Percentiles rank a stretch among this genome's conserved stretches.
Conservation (phyloP, 2,329 filamentous ascomycete species). For the Paraconiothyrium brasiliense region DNA sequence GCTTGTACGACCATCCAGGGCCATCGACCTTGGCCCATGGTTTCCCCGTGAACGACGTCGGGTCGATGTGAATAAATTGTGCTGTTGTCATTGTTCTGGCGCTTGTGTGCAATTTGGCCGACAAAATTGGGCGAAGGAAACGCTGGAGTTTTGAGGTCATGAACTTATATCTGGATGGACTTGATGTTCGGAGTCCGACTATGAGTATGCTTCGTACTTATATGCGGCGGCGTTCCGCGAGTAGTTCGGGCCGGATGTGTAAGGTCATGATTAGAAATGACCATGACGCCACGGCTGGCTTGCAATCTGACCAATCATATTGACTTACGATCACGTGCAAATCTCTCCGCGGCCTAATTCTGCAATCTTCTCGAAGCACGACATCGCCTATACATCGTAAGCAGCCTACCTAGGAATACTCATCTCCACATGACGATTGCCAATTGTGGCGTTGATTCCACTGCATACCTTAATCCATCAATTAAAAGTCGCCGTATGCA, state of each 20-base stretch:
- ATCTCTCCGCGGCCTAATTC: background rate
- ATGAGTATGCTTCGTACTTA: background rate
- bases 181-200: slow-evolving; percentile 3
- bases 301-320: slow-evolving; percentile 8
- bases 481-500: too few species aligned
- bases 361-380: slow-evolving; percentile 1
- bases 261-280: slow-evolving; percentile 23
- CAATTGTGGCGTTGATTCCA: background rate
- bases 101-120: background rate
- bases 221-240: slow-evolving; percentile 26
- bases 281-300: slow-evolving; percentile 13
- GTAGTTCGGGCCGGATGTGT: slow-evolving; percentile 17
- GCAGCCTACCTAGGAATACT: slow-evolving; percentile 6
- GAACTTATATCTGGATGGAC: background rate
- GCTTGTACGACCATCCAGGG: slow-evolving; percentile 63
- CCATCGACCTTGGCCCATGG: slow-evolving; percentile 74
- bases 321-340: background rate
- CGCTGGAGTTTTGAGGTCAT: slow-evolving; percentile 16
- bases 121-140: slow-evolving; percentile 1
- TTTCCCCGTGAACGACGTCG: slow-evolving; percentile 60
- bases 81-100: slow-evolving; percentile 64
- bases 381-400: background rate
- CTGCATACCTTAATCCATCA: background rate
- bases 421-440: slow-evolving; percentile 1
- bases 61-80: slow-evolving; percentile 70